Evolutionary conservation across 2,329 filamentous ascomycete genomes (phyloP).

Genomic region (Cercospora brassicicola): DNA sequence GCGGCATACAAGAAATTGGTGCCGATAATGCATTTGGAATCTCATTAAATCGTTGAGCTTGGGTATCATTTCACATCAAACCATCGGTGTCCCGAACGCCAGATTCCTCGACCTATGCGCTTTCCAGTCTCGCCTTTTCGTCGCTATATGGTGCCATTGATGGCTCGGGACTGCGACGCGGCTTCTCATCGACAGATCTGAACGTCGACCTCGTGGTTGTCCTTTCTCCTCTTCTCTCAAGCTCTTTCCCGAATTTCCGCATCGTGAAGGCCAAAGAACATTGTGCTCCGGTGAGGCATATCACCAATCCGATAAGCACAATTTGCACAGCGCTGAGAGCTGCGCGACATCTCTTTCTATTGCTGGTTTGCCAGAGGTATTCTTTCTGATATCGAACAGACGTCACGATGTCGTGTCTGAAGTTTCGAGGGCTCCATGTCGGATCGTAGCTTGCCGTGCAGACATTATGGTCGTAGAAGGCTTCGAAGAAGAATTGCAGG

Average conservation of each 20-base stretch:
- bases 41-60: conserved; percentile 8
- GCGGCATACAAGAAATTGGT: conserved; percentile 19
- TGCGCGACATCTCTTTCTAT: conserved; percentile 24
- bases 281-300: conserved; percentile 24
- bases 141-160: conserved; percentile 1
- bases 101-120: conserved; percentile 3
- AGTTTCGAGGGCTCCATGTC: conserved; percentile 25
- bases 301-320: conserved; percentile 20
- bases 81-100: neutral
- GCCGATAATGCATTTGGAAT: conserved; percentile 19
- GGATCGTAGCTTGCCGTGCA: conserved; percentile 26
- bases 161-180: conserved; percentile 17
- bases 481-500: conserved; percentile 30
- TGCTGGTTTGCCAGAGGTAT: conserved; percentile 20
- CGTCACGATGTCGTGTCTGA: conserved; percentile 28
- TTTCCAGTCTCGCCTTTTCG: conserved; percentile 17
- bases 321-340: conserved; percentile 28
- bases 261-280: conserved; percentile 27
- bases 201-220: neutral
- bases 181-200: conserved; percentile 5
- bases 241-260: conserved; percentile 22
- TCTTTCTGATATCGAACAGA: conserved; percentile 29
- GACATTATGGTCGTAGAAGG: conserved; percentile 29
- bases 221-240: conserved; percentile 10
- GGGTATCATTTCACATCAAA: conserved; percentile 17